Evolutionary conservation across 179 eudicot genomes (phyloP), one percentile per base, ranked within the genome.

Genomic region (Vitellaria paradoxa): DNA sequence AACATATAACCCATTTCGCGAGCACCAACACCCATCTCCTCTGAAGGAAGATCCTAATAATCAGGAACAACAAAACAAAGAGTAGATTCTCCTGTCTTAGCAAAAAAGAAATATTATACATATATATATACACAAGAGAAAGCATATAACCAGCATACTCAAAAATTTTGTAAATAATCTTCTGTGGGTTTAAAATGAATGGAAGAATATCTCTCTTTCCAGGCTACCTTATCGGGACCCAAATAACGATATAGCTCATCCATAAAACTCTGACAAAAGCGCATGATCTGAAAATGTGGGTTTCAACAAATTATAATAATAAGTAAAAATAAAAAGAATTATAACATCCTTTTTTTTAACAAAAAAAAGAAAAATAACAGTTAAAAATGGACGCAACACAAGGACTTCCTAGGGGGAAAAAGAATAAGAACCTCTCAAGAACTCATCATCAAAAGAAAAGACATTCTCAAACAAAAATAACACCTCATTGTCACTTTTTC

Each of bases 191-290:
- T 40, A 12, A 49, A 80, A 56, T 56, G 30, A 66, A 18, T 37
- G 13, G 71, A 78, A 15, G 21, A 59, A 55, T 14, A 72, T 74
- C 20, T 53, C 3, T 57, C 18, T 21, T 66, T 76, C 62, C 45
- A 47, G 13, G 40, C 15, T 87, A 94, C 98, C 99, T 94, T 97
- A 81, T 94, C 98, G 78, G 96, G 98, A 73, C 99, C 98, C 77
- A 94, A 76, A 84, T 91, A 94, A 24, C 98, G 94, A 79, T 92
- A 89, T 74, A 96, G 74, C 81, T 92, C 99, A 80, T 88, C 89
- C 87, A 96, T 96, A 85, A 90, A 96, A 86, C 99, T 96, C 84
- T 96, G 99, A 86, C 99, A 94, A 79, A 96, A 96, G 65, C 91
- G 91, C 99, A 96, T 96, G 76, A 94, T 81, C 99, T 96, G 87